Evolutionary conservation across 768 basidiomycete species (phyloP).

Genomic region (Fistulinella prunicolor): DNA sequence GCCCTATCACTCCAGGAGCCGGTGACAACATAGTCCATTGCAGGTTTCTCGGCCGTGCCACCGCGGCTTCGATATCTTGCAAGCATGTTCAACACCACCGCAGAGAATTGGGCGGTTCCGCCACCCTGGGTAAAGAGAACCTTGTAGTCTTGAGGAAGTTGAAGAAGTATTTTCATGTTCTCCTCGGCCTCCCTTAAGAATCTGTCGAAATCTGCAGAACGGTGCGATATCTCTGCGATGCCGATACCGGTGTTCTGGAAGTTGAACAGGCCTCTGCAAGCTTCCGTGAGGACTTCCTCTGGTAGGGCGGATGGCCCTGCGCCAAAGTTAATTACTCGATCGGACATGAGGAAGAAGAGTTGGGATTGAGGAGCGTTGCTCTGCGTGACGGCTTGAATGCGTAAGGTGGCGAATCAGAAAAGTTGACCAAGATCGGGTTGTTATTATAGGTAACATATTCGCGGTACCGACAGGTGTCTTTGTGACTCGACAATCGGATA

Average conservation of each 20-base stretch:
- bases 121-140: slow-evolving; percentile 96
- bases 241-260: slow-evolving; percentile 91
- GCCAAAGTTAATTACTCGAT: slow-evolving; percentile 82
- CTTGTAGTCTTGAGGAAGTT: slow-evolving; percentile 78
- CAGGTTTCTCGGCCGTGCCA: slow-evolving; percentile 51
- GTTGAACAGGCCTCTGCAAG: slow-evolving; percentile 83
- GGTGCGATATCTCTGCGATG: slow-evolving; percentile 93
- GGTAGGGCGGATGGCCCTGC: slow-evolving; percentile 94
- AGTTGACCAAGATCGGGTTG: too few relatives aligned
- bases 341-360: slow-evolving; percentile 18
- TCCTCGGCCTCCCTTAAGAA: slow-evolving; percentile 62
- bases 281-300: slow-evolving; percentile 78
- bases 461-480: too few relatives aligned
- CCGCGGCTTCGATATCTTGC: slow-evolving; percentile 77
- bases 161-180: slow-evolving; percentile 72
- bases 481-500: too few relatives aligned
- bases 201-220: slow-evolving; percentile 82
- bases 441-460: too few relatives aligned
- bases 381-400: not conserved
- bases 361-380: not conserved
- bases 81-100: slow-evolving; percentile 87
- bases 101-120: slow-evolving; percentile 88
- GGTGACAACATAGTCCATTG: slow-evolving; percentile 87
- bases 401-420: not conserved
- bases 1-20: slow-evolving; percentile 93